Evolutionary conservation across 2,329 filamentous ascomycete species (phyloP), one percentile per base, ranked within the genome.

Genomic region (Chaetomiaceae sp.): DNA sequence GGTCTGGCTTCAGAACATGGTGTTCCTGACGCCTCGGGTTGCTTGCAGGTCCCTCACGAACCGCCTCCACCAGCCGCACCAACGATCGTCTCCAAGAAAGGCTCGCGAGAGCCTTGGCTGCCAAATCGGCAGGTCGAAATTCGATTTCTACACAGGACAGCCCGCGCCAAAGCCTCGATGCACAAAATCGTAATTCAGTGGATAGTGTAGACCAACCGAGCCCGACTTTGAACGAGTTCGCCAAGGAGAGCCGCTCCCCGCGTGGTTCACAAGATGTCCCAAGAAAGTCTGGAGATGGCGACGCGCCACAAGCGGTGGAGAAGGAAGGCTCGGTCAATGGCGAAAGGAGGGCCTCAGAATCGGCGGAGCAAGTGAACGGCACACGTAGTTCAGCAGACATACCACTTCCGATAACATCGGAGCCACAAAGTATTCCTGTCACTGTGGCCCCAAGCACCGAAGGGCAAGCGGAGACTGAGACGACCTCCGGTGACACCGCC

Each of bases 11-110:
- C 46, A 43, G 38, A 38, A 30, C 47, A 57, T 42, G n/a, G n/a
- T n/a, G 43, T 51, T 54, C 37, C 44, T 58, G 54, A 52, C 62
- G 53, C 25, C 56, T 54, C 23, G 58, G 57, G 21, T 63, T 56
- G 13, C 23, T 42, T 32, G 59, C 43, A 75, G 73, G 67, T 55
- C 70, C 78, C 50, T 84, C 86, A 46, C 80, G 86, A 65, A 79
- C 85, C 20, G 86, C 86, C 5, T 82, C 79, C 37, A 81, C 77
- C 57, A 80, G 65, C 38, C 74, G 82, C 60, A 75, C 80, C 56
- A 94, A 90, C 70, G 90, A 95, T 62, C 83, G 90, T 48, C 75
- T 99, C 38, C 91, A 96, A 66, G 91, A 96, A 67, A 81, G 90
- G 57, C 77, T 99, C 55, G 92, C 92, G 27, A 89, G 89, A 65